Percentiles rank a stretch among this genome's conserved stretches.
Evolutionary conservation across 805 yeast species (phyloP).

Genomic region (Saccharomycopsis oosterbeekiorum): DNA sequence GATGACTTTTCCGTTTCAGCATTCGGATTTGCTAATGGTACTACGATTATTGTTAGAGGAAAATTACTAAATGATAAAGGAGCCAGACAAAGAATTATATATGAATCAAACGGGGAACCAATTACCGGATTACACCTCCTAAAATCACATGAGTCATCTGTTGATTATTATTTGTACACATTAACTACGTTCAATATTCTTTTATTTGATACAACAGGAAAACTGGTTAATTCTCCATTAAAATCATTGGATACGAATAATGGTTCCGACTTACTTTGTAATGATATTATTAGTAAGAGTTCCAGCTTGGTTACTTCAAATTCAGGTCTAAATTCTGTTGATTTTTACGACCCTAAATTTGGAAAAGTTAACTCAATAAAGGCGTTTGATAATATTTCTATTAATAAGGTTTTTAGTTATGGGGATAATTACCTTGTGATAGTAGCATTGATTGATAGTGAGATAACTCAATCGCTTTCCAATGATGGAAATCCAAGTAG

Average conservation of each 20-base stretch:
- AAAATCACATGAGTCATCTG: constrained; percentile 20
- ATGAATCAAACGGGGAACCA: constrained; percentile 61
- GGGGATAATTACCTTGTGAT: constrained; percentile 40
- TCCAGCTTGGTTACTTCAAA: constrained; percentile 13
- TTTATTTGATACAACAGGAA: constrained; percentile 67
- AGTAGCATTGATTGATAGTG: constrained; percentile 38
- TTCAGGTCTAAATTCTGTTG: constrained; percentile 8
- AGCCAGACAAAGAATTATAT: constrained; percentile 72
- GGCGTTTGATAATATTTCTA: constrained; percentile 15
- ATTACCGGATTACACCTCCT: constrained; percentile 62
- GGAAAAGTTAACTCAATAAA: constrained; percentile 16
- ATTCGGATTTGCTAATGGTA: constrained; percentile 77
- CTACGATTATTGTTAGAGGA: constrained; percentile 73
- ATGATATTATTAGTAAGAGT: constrained; percentile 26
- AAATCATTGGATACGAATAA: constrained; percentile 34
- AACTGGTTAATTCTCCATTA: constrained; percentile 58
- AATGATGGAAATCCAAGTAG: neutral
- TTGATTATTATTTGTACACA: constrained; percentile 41
- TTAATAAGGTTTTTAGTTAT: constrained; percentile 9
- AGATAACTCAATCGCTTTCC: constrained; percentile 7
- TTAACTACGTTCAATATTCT: constrained; percentile 66
- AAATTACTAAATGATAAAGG: constrained; percentile 85
- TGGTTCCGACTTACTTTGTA: constrained; percentile 44
- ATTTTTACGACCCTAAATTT: constrained; percentile 17
- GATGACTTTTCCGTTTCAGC: constrained; percentile 54